Conservation (phyloP, 768 basidiomycete genomes). For the Calocybe indica region DNA sequence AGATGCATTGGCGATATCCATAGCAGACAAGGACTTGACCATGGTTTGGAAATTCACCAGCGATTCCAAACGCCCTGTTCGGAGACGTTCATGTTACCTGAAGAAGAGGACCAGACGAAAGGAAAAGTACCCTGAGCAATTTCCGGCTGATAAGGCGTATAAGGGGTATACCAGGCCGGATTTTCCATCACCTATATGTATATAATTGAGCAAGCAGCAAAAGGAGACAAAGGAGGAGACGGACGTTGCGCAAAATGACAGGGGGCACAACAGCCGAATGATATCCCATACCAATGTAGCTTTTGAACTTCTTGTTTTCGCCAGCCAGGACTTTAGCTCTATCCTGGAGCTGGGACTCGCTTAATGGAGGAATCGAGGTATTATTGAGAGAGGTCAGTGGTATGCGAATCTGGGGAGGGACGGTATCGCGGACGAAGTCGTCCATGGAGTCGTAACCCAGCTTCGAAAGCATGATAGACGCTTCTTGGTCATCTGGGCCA, state of each 20-base stretch:
- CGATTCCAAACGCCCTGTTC: constrained; percentile 86
- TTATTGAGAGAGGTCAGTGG: constrained; percentile 54
- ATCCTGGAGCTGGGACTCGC: constrained; percentile 78
- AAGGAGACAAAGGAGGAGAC: constrained; percentile 30
- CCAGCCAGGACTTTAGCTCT: constrained; percentile 73
- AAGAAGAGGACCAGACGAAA: background rate
- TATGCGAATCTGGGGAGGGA: constrained; percentile 79
- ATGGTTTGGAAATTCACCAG: constrained; percentile 97
- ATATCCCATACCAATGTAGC: constrained; percentile 98
- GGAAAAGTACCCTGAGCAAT: constrained; percentile 79
- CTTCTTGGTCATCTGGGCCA: constrained; percentile 83
- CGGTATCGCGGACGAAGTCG: constrained; percentile 75
- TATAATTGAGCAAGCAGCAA: background rate
- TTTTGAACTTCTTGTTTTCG: constrained; percentile 79
- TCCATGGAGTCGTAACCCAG: constrained; percentile 88
- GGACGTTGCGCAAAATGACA: constrained; percentile 87
- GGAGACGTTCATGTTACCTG: background rate
- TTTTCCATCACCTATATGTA: constrained; percentile 75
- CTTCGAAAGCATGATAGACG: constrained; percentile 71
- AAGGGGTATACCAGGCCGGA: constrained; percentile 97
- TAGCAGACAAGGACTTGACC: constrained; percentile 88
- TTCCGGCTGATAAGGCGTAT: constrained; percentile 96
- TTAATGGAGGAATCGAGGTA: constrained; percentile 65
- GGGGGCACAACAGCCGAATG: constrained; percentile 93
- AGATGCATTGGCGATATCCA: constrained; percentile 96